Percentiles rank a stretch among this genome's conserved stretches.
Evolutionary conservation across 108 stramenopile genomes (phyloP).

Genomic region (Nitzschia sp.): DNA sequence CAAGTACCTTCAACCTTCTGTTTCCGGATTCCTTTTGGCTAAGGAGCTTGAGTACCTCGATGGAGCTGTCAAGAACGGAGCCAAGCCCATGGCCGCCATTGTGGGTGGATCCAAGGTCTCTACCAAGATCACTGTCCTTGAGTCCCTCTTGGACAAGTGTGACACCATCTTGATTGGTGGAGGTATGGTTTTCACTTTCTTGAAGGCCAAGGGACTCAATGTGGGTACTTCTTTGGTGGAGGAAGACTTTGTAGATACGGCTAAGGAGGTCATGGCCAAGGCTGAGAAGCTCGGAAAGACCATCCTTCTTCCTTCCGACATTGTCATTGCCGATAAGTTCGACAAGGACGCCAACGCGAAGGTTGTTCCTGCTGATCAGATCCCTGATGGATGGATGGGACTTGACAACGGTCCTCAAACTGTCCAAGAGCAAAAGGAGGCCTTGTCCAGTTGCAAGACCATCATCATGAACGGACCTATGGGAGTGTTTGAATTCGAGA

Average conservation of each 20-base stretch:
- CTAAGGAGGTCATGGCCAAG: conserved; percentile 93
- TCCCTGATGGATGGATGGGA: conserved; percentile 99
- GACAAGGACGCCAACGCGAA: conserved; percentile 85
- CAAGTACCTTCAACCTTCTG: conserved; percentile 87
- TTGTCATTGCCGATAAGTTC: conserved; percentile 93
- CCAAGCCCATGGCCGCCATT: conserved; percentile 98
- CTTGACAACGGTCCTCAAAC: conserved; percentile 97
- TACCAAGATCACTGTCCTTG: conserved; percentile 98
- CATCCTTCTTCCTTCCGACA: conserved; percentile 95
- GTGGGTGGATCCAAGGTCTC: conserved; percentile 99
- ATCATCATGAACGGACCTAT: conserved; percentile 99
- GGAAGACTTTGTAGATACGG: conserved; percentile 95
- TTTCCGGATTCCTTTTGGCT: conserved; percentile 93
- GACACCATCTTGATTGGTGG: conserved; percentile 99
- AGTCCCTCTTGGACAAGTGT: conserved; percentile 98
- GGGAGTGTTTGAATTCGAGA: conserved; percentile 99
- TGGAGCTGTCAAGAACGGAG: conserved; percentile 92
- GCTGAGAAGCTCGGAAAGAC: conserved; percentile 88
- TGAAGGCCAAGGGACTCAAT: conserved; percentile 92
- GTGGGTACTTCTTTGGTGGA: conserved; percentile 96
- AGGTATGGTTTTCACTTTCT: conserved; percentile 99
- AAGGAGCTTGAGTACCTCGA: conserved; percentile 99
- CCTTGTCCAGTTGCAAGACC: conserved; percentile 88
- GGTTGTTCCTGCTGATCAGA: conserved; percentile 77
- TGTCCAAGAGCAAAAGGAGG: conserved; percentile 84